Base-by-base conservation (phyloP, 805 yeast species). In the Kockiozyma suomiensis region DNA sequence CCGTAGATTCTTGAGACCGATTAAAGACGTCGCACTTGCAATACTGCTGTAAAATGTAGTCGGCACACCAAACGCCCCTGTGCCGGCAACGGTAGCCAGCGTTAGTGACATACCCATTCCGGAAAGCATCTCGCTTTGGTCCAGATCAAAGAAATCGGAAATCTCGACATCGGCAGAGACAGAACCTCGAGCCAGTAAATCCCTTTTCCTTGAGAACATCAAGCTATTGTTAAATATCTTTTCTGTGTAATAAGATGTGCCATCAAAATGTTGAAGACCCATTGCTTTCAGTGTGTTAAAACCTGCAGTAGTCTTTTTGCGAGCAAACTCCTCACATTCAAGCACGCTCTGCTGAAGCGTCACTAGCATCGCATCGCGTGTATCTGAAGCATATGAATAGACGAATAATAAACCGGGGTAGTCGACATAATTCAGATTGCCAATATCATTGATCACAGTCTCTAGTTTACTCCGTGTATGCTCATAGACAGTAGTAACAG, bases 161-260 rank as follows among this genome's bases (percentile, higher is more conserved):
- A 88, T 42, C 12, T 86, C 83, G 25, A 93, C 78, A 21, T 82
- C 80, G 26, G 83, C 83, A 50, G 59, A 50, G 15, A 65, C 52
- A 4, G 65, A 62, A 15, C 56, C 68, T 13, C 65, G 65, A 13
- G 82, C 78, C 28, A 85, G 73, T 3, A 80, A 72, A 68, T 94
- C 97, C 41, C 80, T 82, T 58, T 80, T 80, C 66, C 90, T 84
- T 1, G 90, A 83, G 69, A 91, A 93, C 98, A 94, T 94, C 41
- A 87, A 80, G 30, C 84, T 85, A 8, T 87, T 81, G 59, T 86
- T 81, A 72, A 90, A 90, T 7, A 79, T 79, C 54, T 85, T 82
- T 54, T 85, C 86, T 28, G 82, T 76, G 52, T 84, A 76, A 64
- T 81, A 81, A 32, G 82, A 81, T 6, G 65, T 57, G n/a, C 60